Conservation (phyloP, 2,329 filamentous ascomycete genomes). For the Atkinsonella texensis region DNA sequence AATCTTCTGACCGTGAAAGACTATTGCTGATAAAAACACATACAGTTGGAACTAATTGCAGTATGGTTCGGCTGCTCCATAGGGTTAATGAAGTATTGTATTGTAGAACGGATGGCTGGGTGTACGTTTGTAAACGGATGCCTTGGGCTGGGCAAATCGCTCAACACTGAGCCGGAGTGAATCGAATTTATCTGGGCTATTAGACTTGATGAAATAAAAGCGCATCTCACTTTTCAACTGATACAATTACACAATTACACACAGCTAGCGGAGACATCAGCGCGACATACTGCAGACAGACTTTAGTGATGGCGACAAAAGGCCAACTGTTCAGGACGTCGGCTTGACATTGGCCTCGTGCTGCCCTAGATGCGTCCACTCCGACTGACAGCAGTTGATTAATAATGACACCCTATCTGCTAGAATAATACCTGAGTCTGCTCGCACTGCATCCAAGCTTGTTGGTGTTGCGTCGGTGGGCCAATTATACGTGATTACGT, state of each 20-base stretch:
- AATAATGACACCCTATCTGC: neutral
- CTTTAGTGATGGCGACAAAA: no score
- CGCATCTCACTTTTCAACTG: neutral
- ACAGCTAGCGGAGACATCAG: no score
- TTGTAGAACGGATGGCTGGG: neutral
- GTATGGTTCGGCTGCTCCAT: neutral
- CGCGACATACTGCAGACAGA: no score
- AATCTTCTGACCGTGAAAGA: neutral
- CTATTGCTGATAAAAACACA: neutral
- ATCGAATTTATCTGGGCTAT: neutral
- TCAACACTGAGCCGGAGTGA: neutral
- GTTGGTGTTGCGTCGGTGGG: neutral
- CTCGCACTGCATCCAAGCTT: neutral
- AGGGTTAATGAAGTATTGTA: conserved; percentile 4
- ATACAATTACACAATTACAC: neutral
- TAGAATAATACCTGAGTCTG: neutral
- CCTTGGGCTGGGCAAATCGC: neutral
- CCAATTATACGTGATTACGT: conserved; percentile 3
- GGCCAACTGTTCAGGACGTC: no score
- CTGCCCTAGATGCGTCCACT: no score
- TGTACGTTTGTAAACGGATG: conserved; percentile 3
- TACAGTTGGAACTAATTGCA: conserved; percentile 7
- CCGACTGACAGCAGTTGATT: no score
- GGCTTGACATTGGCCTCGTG: no score
- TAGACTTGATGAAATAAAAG: neutral